A percentile compares a stretch with the other conserved stretches of the same genome.
Evolutionary conservation across 169 alveolate species (phyloP).

Genomic region (Babesia caballi): DNA sequence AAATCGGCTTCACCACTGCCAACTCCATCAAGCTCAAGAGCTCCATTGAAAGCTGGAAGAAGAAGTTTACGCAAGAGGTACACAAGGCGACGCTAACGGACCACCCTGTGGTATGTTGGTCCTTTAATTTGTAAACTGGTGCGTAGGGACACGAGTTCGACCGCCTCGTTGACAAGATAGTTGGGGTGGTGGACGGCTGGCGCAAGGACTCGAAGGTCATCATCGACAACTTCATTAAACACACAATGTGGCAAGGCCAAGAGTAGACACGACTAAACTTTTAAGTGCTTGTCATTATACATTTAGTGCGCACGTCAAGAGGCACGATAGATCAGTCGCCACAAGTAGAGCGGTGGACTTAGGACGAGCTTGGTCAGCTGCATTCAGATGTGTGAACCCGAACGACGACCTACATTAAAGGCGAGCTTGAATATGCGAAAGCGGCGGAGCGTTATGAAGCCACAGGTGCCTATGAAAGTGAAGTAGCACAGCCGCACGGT

Average conservation of each 20-base stretch:
- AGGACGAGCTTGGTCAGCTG: constrained; percentile 10
- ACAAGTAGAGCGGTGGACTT: neutral
- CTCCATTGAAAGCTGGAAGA: constrained; percentile 84
- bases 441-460: constrained; percentile 54
- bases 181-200: constrained; percentile 55
- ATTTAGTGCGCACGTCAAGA: neutral
- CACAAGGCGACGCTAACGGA: constrained; percentile 87
- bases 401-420: constrained; percentile 11
- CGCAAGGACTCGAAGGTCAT: constrained; percentile 51
- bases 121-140: neutral
- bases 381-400: no score
- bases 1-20: constrained; percentile 87
- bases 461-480: constrained; percentile 34
- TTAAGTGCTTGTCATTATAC: no score
- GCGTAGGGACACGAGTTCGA: constrained; percentile 62
- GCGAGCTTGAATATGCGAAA: constrained; percentile 36
- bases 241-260: constrained; percentile 7
- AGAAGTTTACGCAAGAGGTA: constrained; percentile 83
- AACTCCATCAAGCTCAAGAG: constrained; percentile 85
- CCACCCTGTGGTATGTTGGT: constrained; percentile 63
- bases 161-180: constrained; percentile 36
- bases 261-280: neutral
- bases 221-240: constrained; percentile 38
- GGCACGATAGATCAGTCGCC: neutral
- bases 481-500: constrained; percentile 57